Evolutionary conservation across 2,329 filamentous ascomycete species (phyloP).

Genomic region (Dryadomyces sulphureus): DNA sequence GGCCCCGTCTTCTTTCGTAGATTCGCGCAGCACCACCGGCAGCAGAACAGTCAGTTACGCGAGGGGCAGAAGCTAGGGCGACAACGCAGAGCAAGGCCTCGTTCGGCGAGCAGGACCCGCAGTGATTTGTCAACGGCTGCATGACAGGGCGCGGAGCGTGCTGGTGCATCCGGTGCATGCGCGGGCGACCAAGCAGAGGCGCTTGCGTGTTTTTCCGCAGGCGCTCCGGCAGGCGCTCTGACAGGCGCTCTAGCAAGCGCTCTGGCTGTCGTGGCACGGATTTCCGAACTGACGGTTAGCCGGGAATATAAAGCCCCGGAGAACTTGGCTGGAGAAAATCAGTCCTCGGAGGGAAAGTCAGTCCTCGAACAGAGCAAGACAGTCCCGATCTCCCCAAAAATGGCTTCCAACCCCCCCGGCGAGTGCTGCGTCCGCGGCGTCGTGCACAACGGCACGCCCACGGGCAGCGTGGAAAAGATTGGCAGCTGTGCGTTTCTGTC

Average conservation of each 20-base stretch:
- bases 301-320: no score
- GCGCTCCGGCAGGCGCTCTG: background rate
- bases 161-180: constrained; percentile 6
- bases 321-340: no score
- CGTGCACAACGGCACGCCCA: constrained; percentile 33
- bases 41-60: background rate
- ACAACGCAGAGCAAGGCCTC: no score
- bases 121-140: constrained; percentile 2
- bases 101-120: no score
- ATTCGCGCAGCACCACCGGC: background rate
- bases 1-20: background rate
- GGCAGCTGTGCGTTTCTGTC: background rate
- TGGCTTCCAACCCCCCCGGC: constrained; percentile 39
- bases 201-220: background rate
- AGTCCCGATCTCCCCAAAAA: constrained; percentile 16
- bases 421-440: constrained; percentile 37
- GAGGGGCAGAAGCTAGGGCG: no score
- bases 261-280: background rate
- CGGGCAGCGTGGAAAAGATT: background rate
- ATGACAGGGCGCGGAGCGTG: constrained; percentile 5
- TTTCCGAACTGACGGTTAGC: background rate
- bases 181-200: constrained; percentile 1
- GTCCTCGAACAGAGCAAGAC: no score
- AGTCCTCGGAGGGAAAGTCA: no score
- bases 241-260: background rate